These are phyloP conservation scores for Glomus cerebriforme DNA, from an alignment of 192 early-diverging fungal genomes.

Conservation along the genomic window DNA sequence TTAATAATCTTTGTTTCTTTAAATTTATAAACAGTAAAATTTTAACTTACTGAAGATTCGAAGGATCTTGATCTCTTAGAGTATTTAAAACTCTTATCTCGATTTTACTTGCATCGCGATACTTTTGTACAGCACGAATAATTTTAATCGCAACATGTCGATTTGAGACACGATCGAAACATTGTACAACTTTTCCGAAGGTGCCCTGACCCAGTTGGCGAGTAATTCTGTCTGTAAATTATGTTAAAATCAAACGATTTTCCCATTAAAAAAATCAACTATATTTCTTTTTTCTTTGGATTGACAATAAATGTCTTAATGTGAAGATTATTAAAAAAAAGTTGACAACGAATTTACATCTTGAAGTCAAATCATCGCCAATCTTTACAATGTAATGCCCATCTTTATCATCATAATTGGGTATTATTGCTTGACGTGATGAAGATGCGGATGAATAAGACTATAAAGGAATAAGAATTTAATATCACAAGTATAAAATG, in stretches of 20 bases:
- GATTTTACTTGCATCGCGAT: conserved; percentile 87
- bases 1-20: not conserved
- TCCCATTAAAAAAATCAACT: not conserved
- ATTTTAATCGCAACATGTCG: conserved; percentile 86
- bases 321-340: not conserved
- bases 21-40: conserved; percentile 3
- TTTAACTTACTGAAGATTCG: conserved; percentile 68
- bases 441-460: conserved; percentile 19
- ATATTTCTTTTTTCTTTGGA: too few species aligned
- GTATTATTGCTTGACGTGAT: conserved; percentile 33
- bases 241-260: not conserved
- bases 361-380: conserved; percentile 69
- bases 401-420: conserved; percentile 84
- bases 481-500: not conserved
- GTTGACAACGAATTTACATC: conserved; percentile 59
- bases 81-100: conserved; percentile 87
- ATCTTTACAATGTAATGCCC: conserved; percentile 86
- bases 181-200: conserved; percentile 96
- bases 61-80: conserved; percentile 79
- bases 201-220: conserved; percentile 93
- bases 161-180: conserved; percentile 65
- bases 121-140: conserved; percentile 91
- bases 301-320: too few species aligned
- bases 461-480: not conserved
- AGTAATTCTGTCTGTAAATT: conserved; percentile 72